Base-by-base conservation (phyloP, 148 eudicot species). In the Chenopodium quinoa region DNA sequence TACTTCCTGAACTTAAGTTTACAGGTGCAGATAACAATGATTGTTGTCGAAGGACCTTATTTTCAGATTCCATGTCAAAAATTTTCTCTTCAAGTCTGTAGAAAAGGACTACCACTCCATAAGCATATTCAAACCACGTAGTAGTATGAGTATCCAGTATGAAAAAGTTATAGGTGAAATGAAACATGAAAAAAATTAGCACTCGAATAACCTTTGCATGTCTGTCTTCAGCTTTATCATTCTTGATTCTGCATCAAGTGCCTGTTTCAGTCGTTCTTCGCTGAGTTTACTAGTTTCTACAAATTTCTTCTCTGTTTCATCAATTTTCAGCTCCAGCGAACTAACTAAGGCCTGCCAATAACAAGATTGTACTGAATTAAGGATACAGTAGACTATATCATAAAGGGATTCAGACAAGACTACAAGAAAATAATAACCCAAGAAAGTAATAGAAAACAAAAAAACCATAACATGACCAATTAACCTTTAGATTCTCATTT, bases 211-310 rank as follows among this genome's bases (percentile, higher is more conserved):
- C 99, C 92, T 96, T 82, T 92, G 98, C 98, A 96, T 92, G 73
- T 83, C 85, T 37, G 92, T 91, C 82, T 96, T 96, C 83, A 96
- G 82, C 71, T 89, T 91, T 84, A 91, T 88, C 81, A 96, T 85
- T 84, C 85, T 92, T 16, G 98, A 86, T 82, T 96, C 99, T 78
- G 98, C 97, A 58, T 92, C 97, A 81, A 86, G 77, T 69, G 97
- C 95, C 88, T 93, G 99, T 87, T 92, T 93, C 89, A 92, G 81
- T 82, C 99, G 92, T 84, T 92, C 99, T 84, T 96, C 97, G 66
- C 97, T 91, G 69, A 96, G 89, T 77, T 91, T 93, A 85, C 87
- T 96, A 62, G 97, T 89, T 89, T 96, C 99, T 84, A 88, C 97
- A 67, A 89, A 96, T 82, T 90, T 96, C 88, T 89, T 93, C 89